Conservation (phyloP, 768 basidiomycete genomes). For the Podaxis sp. region DNA sequence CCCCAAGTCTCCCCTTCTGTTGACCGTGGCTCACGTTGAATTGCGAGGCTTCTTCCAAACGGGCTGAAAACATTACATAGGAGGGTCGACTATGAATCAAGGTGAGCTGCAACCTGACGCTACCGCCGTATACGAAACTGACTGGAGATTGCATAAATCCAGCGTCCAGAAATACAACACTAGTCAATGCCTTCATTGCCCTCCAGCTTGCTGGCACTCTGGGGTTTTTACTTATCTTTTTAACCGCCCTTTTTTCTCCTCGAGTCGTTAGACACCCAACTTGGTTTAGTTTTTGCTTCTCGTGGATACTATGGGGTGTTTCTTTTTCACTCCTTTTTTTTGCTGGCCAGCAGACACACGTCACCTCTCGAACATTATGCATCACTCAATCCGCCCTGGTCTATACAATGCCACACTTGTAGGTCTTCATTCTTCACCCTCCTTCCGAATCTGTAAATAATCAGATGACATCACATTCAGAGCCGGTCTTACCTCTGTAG, state of each 20-base stretch:
- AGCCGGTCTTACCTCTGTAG: constrained; percentile 27
- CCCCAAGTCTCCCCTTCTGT: no score
- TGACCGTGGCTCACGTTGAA: not conserved
- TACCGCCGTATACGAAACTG: not conserved
- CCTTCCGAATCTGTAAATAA: not conserved
- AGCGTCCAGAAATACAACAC: not conserved
- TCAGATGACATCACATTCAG: constrained; percentile 14
- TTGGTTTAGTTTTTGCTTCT: constrained; percentile 31
- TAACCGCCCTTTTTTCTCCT: constrained; percentile 26
- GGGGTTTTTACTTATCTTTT: constrained; percentile 25
- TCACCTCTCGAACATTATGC: constrained; percentile 25
- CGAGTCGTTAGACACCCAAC: constrained; percentile 28
- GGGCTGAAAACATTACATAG: not conserved
- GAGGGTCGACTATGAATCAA: not conserved
- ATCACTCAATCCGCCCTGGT: constrained; percentile 29
- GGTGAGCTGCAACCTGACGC: not conserved
- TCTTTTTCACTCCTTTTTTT: constrained; percentile 32
- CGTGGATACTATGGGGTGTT: constrained; percentile 30
- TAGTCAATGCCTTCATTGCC: constrained; percentile 26
- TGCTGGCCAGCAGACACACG: constrained; percentile 28
- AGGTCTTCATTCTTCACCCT: constrained; percentile 3
- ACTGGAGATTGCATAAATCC: not conserved
- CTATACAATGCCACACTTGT: constrained; percentile 32
- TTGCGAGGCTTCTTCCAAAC: not conserved
- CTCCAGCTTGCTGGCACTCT: constrained; percentile 27